phyloP scores from a whole-genome alignment of 2,329 filamentous ascomycete species.

The Pseudogymnoascus destructans region DNA sequence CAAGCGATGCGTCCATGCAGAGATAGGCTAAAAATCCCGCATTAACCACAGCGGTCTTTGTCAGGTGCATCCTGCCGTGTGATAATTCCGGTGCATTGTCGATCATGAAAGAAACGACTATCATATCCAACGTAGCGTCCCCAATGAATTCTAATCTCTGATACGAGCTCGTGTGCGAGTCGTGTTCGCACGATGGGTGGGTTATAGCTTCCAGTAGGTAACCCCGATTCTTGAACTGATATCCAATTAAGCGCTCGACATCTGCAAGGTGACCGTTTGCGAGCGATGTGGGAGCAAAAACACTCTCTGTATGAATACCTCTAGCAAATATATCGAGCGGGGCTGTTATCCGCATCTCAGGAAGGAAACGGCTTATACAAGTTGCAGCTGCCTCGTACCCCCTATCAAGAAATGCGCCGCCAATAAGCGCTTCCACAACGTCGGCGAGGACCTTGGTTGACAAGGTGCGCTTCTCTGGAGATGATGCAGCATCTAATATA shows the following conservation, averaged over 20 bases:
- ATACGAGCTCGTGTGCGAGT: constrained; percentile 36
- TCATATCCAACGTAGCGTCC: constrained; percentile 69
- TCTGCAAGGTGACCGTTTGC: background rate
- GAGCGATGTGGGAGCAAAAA: background rate
- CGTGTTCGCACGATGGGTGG: constrained; percentile 47
- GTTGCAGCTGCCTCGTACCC: constrained; percentile 48
- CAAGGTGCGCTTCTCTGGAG: constrained; percentile 30
- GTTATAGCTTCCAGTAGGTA: constrained; percentile 71
- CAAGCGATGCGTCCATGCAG: constrained; percentile 43
- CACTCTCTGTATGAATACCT: background rate
- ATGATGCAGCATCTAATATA: constrained; percentile 21
- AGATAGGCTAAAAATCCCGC: constrained; percentile 67
- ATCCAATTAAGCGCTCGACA: constrained; percentile 57
- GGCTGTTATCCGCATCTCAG: constrained; percentile 30
- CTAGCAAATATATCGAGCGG: background rate
- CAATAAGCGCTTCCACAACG: constrained; percentile 70
- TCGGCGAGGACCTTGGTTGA: constrained; percentile 77
- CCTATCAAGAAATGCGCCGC: constrained; percentile 62
- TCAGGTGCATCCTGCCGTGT: constrained; percentile 56
- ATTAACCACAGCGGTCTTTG: constrained; percentile 68
- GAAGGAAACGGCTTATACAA: constrained; percentile 55
- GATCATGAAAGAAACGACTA: constrained; percentile 50
- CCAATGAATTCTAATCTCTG: constrained; percentile 82
- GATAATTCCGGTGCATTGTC: constrained; percentile 34
- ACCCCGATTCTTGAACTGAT: constrained; percentile 53